Conservation (phyloP, 2,329 filamentous ascomycete genomes). For the Arthroderma uncinatum region DNA sequence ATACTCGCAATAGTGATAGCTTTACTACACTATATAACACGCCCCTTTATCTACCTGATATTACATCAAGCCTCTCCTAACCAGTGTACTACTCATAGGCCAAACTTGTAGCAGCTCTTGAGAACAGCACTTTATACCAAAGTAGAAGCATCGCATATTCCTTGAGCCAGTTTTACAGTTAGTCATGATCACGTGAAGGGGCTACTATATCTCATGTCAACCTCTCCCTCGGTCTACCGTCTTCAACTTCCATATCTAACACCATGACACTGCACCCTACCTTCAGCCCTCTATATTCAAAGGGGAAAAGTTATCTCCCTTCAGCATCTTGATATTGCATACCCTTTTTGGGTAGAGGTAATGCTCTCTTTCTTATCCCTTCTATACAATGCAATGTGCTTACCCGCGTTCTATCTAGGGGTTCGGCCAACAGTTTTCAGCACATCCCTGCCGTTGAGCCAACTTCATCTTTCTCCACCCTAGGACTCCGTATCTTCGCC, state of each 20-base stretch:
- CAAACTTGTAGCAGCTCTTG: no score
- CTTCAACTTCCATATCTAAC: background rate
- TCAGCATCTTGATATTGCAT: slow-evolving; percentile 2
- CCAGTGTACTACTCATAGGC: no score
- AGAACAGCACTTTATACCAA: no score
- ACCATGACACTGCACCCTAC: background rate
- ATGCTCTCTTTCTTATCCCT: slow-evolving; percentile 4
- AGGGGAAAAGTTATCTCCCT: slow-evolving; percentile 7
- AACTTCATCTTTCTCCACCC: no score
- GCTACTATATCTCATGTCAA: background rate
- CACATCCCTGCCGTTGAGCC: background rate
- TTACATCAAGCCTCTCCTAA: no score
- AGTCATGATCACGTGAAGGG: background rate
- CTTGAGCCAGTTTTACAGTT: no score
- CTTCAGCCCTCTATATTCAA: slow-evolving; percentile 4
- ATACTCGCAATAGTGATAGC: no score
- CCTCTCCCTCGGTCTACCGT: background rate
- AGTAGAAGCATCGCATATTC: no score
- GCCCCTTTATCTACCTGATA: no score
- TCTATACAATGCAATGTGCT: background rate
- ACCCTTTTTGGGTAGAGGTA: slow-evolving; percentile 9
- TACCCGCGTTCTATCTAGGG: background rate
- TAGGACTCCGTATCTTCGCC: no score
- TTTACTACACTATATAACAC: no score
- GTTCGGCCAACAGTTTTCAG: background rate